Base-by-base conservation (phyloP, 768 basidiomycete genomes). In the Pholiota conissans region DNA sequence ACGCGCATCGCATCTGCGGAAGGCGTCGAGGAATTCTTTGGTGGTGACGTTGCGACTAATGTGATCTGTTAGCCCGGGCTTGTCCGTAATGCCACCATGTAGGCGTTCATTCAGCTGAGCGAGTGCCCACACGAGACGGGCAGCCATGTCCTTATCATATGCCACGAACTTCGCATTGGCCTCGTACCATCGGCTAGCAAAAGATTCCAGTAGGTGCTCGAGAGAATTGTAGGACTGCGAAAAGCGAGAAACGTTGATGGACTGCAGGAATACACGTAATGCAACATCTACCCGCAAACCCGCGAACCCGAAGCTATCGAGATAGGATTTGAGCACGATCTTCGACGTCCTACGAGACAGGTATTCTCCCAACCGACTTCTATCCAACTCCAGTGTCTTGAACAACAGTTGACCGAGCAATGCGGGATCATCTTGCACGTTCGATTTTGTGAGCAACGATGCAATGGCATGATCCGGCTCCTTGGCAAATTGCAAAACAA, bases 111-210 rank as follows among this genome's bases (percentile, higher is more conserved):
- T 96, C 55, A 99, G 81, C 67, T 95, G 91, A 49, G 90, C 85
- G 60, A 95, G 83, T 3, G 92, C 87, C 52, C 88, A 83, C 34
- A 91, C 88, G 46, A 96, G 84, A 48, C 84, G 84, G 61, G 82
- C 76, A 13, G 91, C 87, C 60, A 92, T 77, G 65, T 93, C 91
- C 71, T 85, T 89, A 74, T 93, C 90, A 66, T 88, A 95, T 2
- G 89, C 83, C 24, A 93, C 85, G 24, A 83, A 79, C 48, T 81
- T 78, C 5, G 86, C 82, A 67, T 99, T 98, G 18, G 91, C 89
- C 59, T 94, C 91, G 65, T 92, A 91, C 91, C 95, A 98, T 27
- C 91, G 83, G 62, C 84, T 81, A 13, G 94, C 90, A 68, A 99
- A 94, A 9, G 88, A 83, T 64, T 91, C 86, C 28, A 98, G 79